These are phyloP conservation scores for Aspergillus nomiae DNA, from an alignment of 2,329 filamentous ascomycete species.

Conservation along the genomic window DNA sequence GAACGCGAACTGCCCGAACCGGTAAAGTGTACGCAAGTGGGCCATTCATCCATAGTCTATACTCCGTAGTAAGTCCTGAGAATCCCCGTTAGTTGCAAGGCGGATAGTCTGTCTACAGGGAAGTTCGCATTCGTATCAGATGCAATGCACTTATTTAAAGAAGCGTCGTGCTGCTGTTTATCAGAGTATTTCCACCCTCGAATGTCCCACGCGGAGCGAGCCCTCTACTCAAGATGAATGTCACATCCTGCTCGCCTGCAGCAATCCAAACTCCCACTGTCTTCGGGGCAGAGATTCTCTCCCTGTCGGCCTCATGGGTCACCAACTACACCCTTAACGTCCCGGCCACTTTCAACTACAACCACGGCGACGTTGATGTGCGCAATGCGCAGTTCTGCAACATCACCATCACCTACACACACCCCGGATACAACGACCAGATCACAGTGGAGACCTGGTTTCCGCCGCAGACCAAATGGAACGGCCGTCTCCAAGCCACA, in stretches of 20 bases:
- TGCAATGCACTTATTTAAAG: no score
- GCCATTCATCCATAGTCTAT: no score
- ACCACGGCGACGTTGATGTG: constrained; percentile 3
- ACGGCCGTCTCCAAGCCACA: constrained; percentile 38
- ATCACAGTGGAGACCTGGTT: constrained; percentile 38
- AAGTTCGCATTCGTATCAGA: no score
- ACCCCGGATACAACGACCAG: constrained; percentile 38
- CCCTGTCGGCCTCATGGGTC: constrained; percentile 17
- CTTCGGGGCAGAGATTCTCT: constrained; percentile 21
- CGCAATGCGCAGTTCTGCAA: constrained; percentile 36
- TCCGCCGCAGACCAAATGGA: constrained; percentile 34
- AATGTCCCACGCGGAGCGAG: no score
- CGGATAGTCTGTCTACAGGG: no score
- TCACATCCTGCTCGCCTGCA: background rate
- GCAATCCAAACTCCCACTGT: constrained; percentile 14
- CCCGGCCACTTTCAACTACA: constrained; percentile 11
- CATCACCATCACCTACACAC: constrained; percentile 41
- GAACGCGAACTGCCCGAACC: no score
- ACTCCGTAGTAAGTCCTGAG: no score
- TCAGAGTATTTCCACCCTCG: no score
- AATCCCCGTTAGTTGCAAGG: no score
- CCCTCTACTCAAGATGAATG: background rate
- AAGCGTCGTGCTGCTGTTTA: no score
- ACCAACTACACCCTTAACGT: constrained; percentile 17
- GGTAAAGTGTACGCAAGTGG: no score